Conservation (phyloP, 306 rosid genomes). For the Quercus mongolica region DNA sequence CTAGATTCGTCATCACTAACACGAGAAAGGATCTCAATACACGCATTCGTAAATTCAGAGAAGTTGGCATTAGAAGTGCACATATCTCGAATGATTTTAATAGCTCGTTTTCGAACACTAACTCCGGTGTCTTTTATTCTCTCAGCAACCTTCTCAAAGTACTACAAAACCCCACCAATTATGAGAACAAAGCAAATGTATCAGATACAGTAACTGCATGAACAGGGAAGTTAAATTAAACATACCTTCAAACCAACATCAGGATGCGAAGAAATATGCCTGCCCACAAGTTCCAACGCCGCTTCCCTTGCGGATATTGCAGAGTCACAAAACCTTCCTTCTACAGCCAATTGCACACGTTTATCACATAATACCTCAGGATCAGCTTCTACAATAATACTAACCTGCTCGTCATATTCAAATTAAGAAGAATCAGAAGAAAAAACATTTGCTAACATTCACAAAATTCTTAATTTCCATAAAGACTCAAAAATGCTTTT, state of each 20-base stretch:
- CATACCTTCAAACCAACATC: constrained; percentile 97
- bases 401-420: constrained; percentile 64
- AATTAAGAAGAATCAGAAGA: neutral
- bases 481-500: neutral
- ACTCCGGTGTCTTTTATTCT: constrained; percentile 94
- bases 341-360: constrained; percentile 80
- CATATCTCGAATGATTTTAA: constrained; percentile 97
- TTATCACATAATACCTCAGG: constrained; percentile 94
- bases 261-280: constrained; percentile 99
- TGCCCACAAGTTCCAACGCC: constrained; percentile 96
- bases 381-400: constrained; percentile 98
- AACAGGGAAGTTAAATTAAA: constrained; percentile 12
- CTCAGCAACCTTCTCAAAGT: constrained; percentile 95
- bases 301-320: constrained; percentile 98
- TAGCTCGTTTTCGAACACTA: constrained; percentile 96
- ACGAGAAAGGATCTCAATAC: constrained; percentile 90
- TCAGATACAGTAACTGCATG: constrained; percentile 11
- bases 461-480: constrained; percentile 20
- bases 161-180: constrained; percentile 46
- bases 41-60: constrained; percentile 81
- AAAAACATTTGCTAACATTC: constrained; percentile 1
- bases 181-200: neutral
- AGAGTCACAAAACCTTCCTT: constrained; percentile 95
- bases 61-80: constrained; percentile 77
- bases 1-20: constrained; percentile 87